phyloP scores from a whole-genome alignment of 2,329 filamentous ascomycete genomes.

The Dendryphion nanum region DNA sequence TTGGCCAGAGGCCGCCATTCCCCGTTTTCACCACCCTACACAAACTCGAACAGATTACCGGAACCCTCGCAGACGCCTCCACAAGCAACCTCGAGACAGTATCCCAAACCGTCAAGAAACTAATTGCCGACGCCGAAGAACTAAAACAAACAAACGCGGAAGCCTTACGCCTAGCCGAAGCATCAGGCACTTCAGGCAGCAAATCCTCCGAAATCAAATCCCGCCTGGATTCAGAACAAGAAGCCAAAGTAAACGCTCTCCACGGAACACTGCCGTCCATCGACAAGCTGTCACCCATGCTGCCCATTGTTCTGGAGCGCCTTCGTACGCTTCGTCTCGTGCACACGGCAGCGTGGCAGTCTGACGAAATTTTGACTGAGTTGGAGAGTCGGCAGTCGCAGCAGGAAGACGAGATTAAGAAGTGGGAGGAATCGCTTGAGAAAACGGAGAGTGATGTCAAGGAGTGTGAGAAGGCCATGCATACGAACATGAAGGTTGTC shows the following conservation, averaged over 20 bases:
- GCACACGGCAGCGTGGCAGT: conserved; percentile 82
- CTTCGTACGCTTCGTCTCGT: conserved; percentile 79
- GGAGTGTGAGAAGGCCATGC: conserved; percentile 68
- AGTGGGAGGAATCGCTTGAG: conserved; percentile 79
- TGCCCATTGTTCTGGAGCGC: conserved; percentile 82
- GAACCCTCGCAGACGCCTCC: conserved; percentile 69
- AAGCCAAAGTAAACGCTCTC: conserved; percentile 84
- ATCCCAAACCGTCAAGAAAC: conserved; percentile 65
- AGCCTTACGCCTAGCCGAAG: conserved; percentile 13
- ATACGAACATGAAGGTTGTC: conserved; percentile 78
- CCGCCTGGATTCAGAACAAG: conserved; percentile 62
- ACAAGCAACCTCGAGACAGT: conserved; percentile 72
- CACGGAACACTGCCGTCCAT: conserved; percentile 88
- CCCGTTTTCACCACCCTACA: conserved; percentile 83
- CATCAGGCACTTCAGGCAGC: conserved; percentile 1
- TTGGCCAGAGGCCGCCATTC: conserved; percentile 47
- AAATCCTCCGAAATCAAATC: conserved; percentile 11
- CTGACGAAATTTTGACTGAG: conserved; percentile 71
- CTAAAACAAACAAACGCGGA: conserved; percentile 55
- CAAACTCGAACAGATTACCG: conserved; percentile 76
- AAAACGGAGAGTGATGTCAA: conserved; percentile 75
- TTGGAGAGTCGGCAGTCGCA: conserved; percentile 79
- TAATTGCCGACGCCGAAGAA: conserved; percentile 70
- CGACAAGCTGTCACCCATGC: conserved; percentile 77
- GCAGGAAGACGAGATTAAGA: conserved; percentile 78